Evolutionary conservation across 192 early-diverging fungal genomes (phyloP), one percentile per base, ranked within the genome.

Genomic region (Funneliformis geosporum): DNA sequence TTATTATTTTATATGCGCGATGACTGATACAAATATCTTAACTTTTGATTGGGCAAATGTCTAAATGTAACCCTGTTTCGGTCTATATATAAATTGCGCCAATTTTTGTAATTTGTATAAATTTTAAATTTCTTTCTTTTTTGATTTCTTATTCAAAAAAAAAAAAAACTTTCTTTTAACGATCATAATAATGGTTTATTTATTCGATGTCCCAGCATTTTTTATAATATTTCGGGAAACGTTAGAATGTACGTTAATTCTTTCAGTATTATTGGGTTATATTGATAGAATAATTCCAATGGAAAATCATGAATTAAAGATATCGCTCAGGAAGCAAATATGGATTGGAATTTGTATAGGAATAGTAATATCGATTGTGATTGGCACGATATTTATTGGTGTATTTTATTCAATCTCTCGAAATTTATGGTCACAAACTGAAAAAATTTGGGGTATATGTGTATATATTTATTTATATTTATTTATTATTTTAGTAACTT

Each of bases 261-360:
- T 98, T 68, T 92, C 92, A n/a, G 93, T 98, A 27, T 83, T 96
- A n/a, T 85, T 96, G 40, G 83, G 94, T 28, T 95, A 95, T 83
- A 82, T 93, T 81, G 67, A 83, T 38, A 90, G 92, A 79, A 86
- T 92, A 79, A 88, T 95, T 77, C 80, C 83, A 11, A 67, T 80
- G 60, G 70, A 72, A 18, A 85, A 90, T 78, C 59, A 78, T 1
- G 77, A 60, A n/a, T 81, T 90, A 27, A 86, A 81, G 79, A 86
- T 86, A 27, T 85, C 85, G 4, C 81, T 92, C 21, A 83, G 85
- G 47, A 88, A 83, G 76, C 90, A 92, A 46, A 86, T 97, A 18
- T 94, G 94, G 92, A 76, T 94, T 25, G 96, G 96, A 61, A 87
- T 93, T 2, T 50, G 74, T 2, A 66, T 86, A n/a, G 96, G 93